phyloP scores from a whole-genome alignment of 805 yeast genomes.

The Schizosaccharomyces octosporus region DNA sequence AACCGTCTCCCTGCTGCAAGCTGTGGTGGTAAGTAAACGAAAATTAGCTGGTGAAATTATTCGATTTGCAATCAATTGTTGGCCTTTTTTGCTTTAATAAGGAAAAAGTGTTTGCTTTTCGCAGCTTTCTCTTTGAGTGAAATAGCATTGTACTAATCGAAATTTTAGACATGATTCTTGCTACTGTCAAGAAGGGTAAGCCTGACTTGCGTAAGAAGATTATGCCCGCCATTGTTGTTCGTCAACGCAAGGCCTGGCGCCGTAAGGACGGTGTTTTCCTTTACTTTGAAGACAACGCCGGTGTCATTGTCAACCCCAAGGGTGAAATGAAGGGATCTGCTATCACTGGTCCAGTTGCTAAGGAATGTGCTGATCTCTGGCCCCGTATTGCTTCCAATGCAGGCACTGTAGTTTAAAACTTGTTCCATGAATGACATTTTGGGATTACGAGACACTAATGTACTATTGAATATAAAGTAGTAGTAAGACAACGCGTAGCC shows the following conservation, averaged over 20 bases:
- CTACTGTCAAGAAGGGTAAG: constrained; percentile 99
- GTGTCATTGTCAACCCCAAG: constrained; percentile 99
- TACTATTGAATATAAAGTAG: too few species aligned
- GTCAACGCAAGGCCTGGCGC: constrained; percentile 99
- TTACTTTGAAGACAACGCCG: constrained; percentile 99
- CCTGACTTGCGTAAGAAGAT: constrained; percentile 99
- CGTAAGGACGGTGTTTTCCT: constrained; percentile 99
- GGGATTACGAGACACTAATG: too few species aligned
- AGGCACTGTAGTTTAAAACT: constrained; percentile 90
- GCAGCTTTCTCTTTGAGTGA: background rate
- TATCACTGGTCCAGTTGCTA: constrained; percentile 99
- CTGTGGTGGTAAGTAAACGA: constrained; percentile 71
- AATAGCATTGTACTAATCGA: background rate
- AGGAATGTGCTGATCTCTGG: constrained; percentile 99
- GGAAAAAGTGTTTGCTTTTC: too few species aligned
- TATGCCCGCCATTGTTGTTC: constrained; percentile 97
- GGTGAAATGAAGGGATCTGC: constrained; percentile 99
- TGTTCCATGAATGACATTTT: too few species aligned
- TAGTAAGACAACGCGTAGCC: too few species aligned
- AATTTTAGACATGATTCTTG: constrained; percentile 16
- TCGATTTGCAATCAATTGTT: too few species aligned
- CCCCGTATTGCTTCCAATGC: constrained; percentile 99
- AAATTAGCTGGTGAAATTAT: too few species aligned
- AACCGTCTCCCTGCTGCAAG: constrained; percentile 99
- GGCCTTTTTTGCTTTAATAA: too few species aligned